phyloP scores from a whole-genome alignment of 1,139 yeast genomes.

The Sugiyamaella paludigena region DNA sequence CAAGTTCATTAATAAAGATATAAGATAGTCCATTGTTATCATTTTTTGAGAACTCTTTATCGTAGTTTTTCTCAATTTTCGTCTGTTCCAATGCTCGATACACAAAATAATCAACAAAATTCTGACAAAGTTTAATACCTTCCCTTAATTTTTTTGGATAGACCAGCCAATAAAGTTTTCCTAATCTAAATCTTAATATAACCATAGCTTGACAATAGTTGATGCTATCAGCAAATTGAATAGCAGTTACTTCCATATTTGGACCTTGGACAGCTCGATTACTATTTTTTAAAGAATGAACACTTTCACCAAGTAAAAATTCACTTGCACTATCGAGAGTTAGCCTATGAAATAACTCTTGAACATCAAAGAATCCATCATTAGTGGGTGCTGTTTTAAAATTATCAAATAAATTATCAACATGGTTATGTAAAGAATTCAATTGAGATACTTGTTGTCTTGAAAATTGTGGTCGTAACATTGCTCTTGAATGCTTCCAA shows the following conservation, averaged over 20 bases:
- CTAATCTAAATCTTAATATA: conserved; percentile 14
- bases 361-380: conserved; percentile 45
- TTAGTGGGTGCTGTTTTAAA: conserved; percentile 11
- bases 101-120: conserved; percentile 38
- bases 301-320: conserved; percentile 57
- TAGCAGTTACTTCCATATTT: conserved; percentile 20
- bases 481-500: conserved; percentile 56
- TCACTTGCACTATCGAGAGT: conserved; percentile 61
- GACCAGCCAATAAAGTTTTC: conserved; percentile 15
- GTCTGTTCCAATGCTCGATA: conserved; percentile 28
- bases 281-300: conserved; percentile 39
- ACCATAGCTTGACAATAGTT: conserved; percentile 4
- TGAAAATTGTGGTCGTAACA: conserved; percentile 57
- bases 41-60: conserved; percentile 14
- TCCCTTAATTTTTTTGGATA: conserved; percentile 35
- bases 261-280: conserved; percentile 33
- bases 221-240: conserved; percentile 46
- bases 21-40: conserved; percentile 25
- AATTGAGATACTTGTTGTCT: conserved; percentile 54
- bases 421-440: conserved; percentile 33
- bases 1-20: conserved; percentile 51
- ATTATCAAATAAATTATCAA: conserved; percentile 15
- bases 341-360: conserved; percentile 48
- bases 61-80: conserved; percentile 15
- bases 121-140: conserved; percentile 29